phyloP scores from a whole-genome alignment of 2,329 filamentous ascomycete species.

The Aspergillus tamarii region DNA sequence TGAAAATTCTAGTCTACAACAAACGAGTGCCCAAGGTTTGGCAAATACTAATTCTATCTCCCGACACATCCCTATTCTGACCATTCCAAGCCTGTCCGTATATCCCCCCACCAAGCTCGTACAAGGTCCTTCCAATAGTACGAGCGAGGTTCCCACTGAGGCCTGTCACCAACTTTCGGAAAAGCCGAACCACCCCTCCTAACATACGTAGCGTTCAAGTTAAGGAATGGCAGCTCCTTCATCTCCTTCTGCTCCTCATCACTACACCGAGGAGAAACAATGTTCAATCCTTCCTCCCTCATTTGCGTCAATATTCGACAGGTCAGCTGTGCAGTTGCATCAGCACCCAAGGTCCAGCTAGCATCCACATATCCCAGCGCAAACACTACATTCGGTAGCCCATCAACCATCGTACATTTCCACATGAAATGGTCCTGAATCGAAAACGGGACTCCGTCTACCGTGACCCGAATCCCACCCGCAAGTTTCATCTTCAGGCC shows the following conservation, averaged over 20 bases:
- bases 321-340: conserved; percentile 29
- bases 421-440: conserved; percentile 31
- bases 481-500: conserved; percentile 31
- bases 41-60: no score
- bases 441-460: conserved; percentile 28
- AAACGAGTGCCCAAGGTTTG: no score
- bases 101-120: not conserved
- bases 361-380: conserved; percentile 35
- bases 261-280: conserved; percentile 1
- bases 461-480: conserved; percentile 27
- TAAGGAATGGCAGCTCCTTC: not conserved
- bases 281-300: not conserved
- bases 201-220: conserved; percentile 6
- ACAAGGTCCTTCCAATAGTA: conserved; percentile 5
- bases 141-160: conserved; percentile 1
- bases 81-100: not conserved
- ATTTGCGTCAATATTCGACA: conserved; percentile 26
- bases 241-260: not conserved
- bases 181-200: not conserved
- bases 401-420: conserved; percentile 21
- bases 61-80: not conserved
- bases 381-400: conserved; percentile 11
- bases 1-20: no score
- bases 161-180: conserved; percentile 1
- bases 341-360: conserved; percentile 37